These are phyloP conservation scores for Caryopteris hybrid DNA, from an alignment of 305 asterid species.

Conservation along the genomic window DNA sequence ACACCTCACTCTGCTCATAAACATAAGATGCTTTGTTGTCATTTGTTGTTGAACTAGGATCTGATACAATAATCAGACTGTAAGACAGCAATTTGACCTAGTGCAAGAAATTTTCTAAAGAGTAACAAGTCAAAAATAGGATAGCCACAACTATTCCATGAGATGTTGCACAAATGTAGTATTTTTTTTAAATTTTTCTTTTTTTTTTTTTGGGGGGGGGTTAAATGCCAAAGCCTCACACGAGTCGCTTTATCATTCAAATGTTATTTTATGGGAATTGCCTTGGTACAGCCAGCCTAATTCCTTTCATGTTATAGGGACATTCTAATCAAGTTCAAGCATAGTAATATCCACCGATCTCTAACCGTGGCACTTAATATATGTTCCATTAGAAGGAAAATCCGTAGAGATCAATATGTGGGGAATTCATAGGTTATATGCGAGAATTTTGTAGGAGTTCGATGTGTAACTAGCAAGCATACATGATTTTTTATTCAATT, in stretches of 20 bases:
- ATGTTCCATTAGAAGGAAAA: too few relatives aligned
- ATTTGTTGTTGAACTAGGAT: conserved; percentile 30
- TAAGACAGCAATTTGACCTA: not conserved
- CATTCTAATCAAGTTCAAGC: not conserved
- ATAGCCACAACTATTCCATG: not conserved
- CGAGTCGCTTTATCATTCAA: too few relatives aligned
- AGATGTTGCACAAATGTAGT: not conserved
- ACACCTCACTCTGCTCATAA: conserved; percentile 44
- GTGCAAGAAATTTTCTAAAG: not conserved
- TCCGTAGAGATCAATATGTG: not conserved
- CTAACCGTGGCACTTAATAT: not conserved
- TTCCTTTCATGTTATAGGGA: not conserved
- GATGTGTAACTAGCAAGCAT: not conserved
- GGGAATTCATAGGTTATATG: not conserved
- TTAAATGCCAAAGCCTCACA: too few relatives aligned
- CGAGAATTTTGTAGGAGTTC: not conserved
- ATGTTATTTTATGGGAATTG: too few relatives aligned
- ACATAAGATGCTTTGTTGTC: conserved; percentile 44
- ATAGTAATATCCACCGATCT: not conserved
- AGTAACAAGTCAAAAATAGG: not conserved
- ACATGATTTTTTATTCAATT: too few relatives aligned
- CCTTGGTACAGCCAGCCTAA: not conserved
- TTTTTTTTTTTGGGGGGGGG: too few relatives aligned
- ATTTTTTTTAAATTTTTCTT: too few relatives aligned
- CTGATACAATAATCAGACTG: conserved; percentile 26